Conservation (phyloP, 345 rosid species). For the Citrus cavaleriei region DNA sequence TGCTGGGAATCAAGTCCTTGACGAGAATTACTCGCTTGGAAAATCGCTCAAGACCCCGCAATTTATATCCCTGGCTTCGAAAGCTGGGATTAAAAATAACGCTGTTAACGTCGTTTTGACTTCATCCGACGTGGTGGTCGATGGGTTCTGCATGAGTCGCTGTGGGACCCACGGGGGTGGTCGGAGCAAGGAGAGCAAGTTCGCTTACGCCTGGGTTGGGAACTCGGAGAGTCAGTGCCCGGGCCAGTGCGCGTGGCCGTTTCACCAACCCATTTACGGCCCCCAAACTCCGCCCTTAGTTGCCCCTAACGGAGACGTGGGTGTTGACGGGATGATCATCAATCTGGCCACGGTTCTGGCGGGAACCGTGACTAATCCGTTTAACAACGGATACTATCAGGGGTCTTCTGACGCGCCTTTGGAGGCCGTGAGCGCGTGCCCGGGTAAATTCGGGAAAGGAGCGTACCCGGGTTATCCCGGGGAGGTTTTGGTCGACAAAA, state of each 20-base stretch:
- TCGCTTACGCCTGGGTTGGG: slow-evolving; percentile 74
- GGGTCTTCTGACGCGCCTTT: slow-evolving; percentile 64
- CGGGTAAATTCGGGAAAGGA: slow-evolving; percentile 70
- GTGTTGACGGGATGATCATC: slow-evolving; percentile 84
- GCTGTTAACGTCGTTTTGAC: slow-evolving; percentile 62
- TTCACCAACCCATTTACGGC: slow-evolving; percentile 79
- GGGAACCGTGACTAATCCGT: slow-evolving; percentile 79
- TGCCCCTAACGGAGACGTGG: slow-evolving; percentile 84
- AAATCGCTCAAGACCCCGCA: slow-evolving; percentile 35
- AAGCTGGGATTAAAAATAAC: slow-evolving; percentile 16
- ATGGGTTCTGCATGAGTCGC: slow-evolving; percentile 67
- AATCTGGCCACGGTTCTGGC: slow-evolving; percentile 76
- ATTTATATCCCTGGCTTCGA: slow-evolving; percentile 38
- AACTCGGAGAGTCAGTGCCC: slow-evolving; percentile 71
- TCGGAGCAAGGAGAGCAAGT: slow-evolving; percentile 9
- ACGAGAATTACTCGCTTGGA: slow-evolving; percentile 49
- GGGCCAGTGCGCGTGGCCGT: slow-evolving; percentile 91
- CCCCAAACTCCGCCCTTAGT: slow-evolving; percentile 68
- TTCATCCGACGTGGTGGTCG: slow-evolving; percentile 64
- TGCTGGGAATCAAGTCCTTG: slow-evolving; percentile 49
- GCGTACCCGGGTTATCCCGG: slow-evolving; percentile 85
- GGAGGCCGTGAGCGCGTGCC: slow-evolving; percentile 81
- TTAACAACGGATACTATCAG: slow-evolving; percentile 65
- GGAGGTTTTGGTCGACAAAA: slow-evolving; percentile 44
- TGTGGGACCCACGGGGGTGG: slow-evolving; percentile 68